Evolutionary conservation across 805 yeast genomes (phyloP), one percentile per base, ranked within the genome.

Genomic region (Nakazawaea peltata): DNA sequence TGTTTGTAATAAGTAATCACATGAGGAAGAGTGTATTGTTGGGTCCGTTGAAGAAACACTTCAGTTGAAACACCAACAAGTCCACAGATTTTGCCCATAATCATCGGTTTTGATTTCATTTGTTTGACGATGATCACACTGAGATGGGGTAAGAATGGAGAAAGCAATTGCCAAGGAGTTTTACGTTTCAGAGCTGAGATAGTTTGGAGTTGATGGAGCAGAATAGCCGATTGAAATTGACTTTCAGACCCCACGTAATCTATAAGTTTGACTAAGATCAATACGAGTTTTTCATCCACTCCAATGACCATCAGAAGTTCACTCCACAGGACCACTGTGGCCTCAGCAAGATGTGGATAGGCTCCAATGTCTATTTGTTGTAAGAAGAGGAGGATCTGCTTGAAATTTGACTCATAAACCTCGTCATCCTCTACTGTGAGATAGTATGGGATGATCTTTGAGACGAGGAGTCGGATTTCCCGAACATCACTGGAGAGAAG

Each of bases 151-250:
- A 92, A 67, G 41, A 74, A 83, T 0, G 95, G 95, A 6, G 83
- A 74, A 15, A 86, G 60, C 11, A 90, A 56, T 50, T 81, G 84
- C 73, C 90, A 87, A 0, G 94, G 79, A 0, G 95, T 74, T 24
- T 71, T 58, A 1, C 63, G 56, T 44, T 73, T 71, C 1, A 73
- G 61, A 13, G 58, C 47, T 0, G 96, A 80, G 10, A 82, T 66
- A 23, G 67, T 57, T 16, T 72, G 58, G 4, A 90, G 57, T 37
- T 75, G 73, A 48, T 77, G 79, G 43, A 77, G 75, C 0, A 86
- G 86, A 45, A 82, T 61, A 45, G 84, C 74, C 1, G 77, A 71
- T 42, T 75, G 77, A 46, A 79, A 81, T 34, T 73, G 74, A 50
- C 78, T 78, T 3, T 63, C 48, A 13, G 81, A 81, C 4, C 80